Base-by-base conservation (phyloP, 495 filamentous ascomycete species). In the Podospora australis region DNA sequence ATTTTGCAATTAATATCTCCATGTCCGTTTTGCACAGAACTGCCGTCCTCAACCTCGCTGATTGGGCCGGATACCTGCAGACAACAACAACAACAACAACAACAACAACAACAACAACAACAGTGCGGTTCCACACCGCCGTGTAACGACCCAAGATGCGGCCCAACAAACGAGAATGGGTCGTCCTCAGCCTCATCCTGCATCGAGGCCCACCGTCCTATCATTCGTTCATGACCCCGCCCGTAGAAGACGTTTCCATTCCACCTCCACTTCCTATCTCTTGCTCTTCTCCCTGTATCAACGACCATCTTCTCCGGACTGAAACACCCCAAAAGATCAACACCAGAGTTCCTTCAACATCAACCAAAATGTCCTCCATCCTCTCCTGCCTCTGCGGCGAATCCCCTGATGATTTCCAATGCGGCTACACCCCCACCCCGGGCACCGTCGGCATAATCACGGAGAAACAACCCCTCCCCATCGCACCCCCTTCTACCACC, bases 321-420 rank as follows among this genome's bases (percentile, higher is more conserved):
- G 11, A n/a, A 36, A 36, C 7, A 36, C 32, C 2, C 32, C 9
- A 36, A 17, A 10, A 4, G n/a, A 36, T 14, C n/a, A n/a, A n/a
- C n/a, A n/a, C n/a, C n/a, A n/a, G n/a, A n/a, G n/a, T n/a, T n/a
- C n/a, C n/a, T n/a, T 13, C 30, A 34, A 14, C 30, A 34, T 13
- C 30, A 10, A 36, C 9, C 32, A 6, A 6, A 36, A 36, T 36
- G 32, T 2, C 32, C 4, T 36, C 19, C 32, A 14, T 36, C 32
- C 32, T 36, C 32, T 36, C 32, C 32, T 36, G 32, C 32, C 32
- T 36, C 32, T 36, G 32, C 32, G 32, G 32, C 32, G n/a, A n/a
- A n/a, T 16, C 11, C 9, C 7, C 9, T 16, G 32, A 36, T 17
- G 32, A 36, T 17, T 17, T 16, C n/a, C 32, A 4, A 4, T 14